Evolutionary conservation across 2,329 filamentous ascomycete species (phyloP).

Genomic region (Didymella lethalis): DNA sequence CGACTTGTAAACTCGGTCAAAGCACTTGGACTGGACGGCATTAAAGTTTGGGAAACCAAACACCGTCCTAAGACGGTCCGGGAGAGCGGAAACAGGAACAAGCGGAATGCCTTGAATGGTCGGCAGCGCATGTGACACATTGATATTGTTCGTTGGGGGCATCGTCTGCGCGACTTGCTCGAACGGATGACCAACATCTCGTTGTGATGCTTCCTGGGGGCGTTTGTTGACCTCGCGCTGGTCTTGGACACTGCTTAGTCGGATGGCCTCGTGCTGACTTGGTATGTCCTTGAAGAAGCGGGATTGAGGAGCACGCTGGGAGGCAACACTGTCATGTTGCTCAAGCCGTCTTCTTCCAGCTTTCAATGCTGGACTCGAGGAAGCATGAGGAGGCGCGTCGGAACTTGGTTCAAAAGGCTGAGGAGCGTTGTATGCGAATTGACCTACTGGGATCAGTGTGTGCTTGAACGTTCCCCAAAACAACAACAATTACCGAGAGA

Average conservation of each 20-base stretch:
- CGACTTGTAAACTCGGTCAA: constrained; percentile 69
- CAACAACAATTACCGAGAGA: constrained; percentile 17
- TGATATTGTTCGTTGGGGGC: constrained; percentile 1
- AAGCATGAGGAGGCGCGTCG: constrained; percentile 34
- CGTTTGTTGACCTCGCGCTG: background rate
- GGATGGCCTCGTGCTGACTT: background rate
- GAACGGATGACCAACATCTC: background rate
- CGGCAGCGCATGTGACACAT: constrained; percentile 32
- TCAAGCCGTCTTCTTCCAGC: constrained; percentile 45
- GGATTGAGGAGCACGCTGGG: background rate
- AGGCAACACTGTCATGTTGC: background rate
- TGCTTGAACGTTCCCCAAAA: background rate
- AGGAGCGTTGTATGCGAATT: constrained; percentile 34
- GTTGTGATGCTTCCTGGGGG: background rate
- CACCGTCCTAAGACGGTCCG: constrained; percentile 72
- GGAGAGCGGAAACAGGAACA: constrained; percentile 66
- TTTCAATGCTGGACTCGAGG: constrained; percentile 53
- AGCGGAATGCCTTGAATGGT: constrained; percentile 67
- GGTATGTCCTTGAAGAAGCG: background rate
- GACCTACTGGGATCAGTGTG: constrained; percentile 16
- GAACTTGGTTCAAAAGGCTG: constrained; percentile 41
- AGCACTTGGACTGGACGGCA: constrained; percentile 82
- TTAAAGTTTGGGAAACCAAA: constrained; percentile 82
- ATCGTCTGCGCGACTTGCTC: background rate
- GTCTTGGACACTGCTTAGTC: background rate